Percentiles rank a stretch among this genome's conserved stretches.
Evolutionary conservation across 2,329 filamentous ascomycete species (phyloP).

Genomic region (Pezicula carpinea): DNA sequence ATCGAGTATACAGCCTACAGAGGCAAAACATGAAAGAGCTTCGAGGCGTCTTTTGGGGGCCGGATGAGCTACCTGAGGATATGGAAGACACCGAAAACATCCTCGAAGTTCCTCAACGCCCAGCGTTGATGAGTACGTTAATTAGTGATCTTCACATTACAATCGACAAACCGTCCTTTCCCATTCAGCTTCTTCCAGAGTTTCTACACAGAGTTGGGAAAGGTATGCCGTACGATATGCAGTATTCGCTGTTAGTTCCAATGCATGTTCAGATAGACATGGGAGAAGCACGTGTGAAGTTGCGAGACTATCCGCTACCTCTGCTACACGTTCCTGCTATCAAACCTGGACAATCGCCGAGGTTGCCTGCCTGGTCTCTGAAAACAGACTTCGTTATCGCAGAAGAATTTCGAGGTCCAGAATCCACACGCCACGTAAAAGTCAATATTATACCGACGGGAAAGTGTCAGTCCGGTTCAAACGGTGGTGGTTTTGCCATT

Average conservation of each 20-base stretch:
- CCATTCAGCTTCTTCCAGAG: slow-evolving; percentile 71
- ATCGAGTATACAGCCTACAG: slow-evolving; percentile 65
- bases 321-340: slow-evolving; percentile 85
- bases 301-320: slow-evolving; percentile 92
- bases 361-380: slow-evolving; percentile 76
- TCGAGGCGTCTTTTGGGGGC: slow-evolving; percentile 74
- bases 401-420: slow-evolving; percentile 79
- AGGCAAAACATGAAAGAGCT: slow-evolving; percentile 73
- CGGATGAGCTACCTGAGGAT: slow-evolving; percentile 76
- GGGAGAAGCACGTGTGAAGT: slow-evolving; percentile 79
- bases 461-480: slow-evolving; percentile 46
- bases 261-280: slow-evolving; percentile 87
- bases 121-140: slow-evolving; percentile 73
- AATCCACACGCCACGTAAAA: slow-evolving; percentile 74
- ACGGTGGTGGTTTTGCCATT: slow-evolving; percentile 68
- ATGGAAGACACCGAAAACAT: slow-evolving; percentile 79
- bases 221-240: slow-evolving; percentile 87
- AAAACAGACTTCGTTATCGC: slow-evolving; percentile 92
- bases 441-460: slow-evolving; percentile 79
- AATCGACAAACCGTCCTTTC: slow-evolving; percentile 91
- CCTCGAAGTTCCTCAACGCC: slow-evolving; percentile 77
- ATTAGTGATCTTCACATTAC: slow-evolving; percentile 81
- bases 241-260: slow-evolving; percentile 84
- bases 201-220: slow-evolving; percentile 92
- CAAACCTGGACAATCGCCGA: slow-evolving; percentile 71